phyloP scores from a whole-genome alignment of 257 asterid species.

The Lantana camara region DNA sequence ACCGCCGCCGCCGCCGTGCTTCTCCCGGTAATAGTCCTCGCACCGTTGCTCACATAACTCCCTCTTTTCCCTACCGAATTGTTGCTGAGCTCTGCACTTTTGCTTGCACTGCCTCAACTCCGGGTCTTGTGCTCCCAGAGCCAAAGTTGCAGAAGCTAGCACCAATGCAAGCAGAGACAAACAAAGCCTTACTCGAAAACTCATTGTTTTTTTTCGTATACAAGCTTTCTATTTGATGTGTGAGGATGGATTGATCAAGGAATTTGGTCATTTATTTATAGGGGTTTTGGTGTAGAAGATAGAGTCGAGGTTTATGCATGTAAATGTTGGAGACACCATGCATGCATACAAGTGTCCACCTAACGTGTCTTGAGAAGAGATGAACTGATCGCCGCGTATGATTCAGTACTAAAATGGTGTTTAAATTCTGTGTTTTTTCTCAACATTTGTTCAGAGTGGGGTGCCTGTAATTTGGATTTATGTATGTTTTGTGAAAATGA shows the following conservation, averaged over 20 bases:
- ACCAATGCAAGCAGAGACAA: slow-evolving; percentile 26
- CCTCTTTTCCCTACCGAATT: slow-evolving; percentile 10
- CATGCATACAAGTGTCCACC: slow-evolving; percentile 44
- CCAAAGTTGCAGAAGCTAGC: slow-evolving; percentile 28
- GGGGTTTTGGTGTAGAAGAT: slow-evolving; percentile 6
- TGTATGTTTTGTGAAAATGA: no score
- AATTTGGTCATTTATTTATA: slow-evolving; percentile 22
- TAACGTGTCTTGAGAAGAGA: slow-evolving; percentile 23
- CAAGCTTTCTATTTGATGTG: background rate
- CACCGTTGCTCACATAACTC: slow-evolving; percentile 27
- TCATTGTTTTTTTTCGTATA: background rate
- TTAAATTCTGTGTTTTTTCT: background rate
- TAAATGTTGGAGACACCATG: slow-evolving; percentile 28
- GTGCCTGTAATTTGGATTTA: no score
- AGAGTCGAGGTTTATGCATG: slow-evolving; percentile 14
- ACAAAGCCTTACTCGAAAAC: slow-evolving; percentile 3
- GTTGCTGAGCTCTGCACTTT: slow-evolving; percentile 30
- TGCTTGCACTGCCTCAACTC: slow-evolving; percentile 38
- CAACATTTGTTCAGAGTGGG: no score
- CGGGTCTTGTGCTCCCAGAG: slow-evolving; percentile 34
- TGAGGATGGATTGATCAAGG: background rate
- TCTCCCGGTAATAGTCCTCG: slow-evolving; percentile 25
- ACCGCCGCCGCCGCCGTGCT: slow-evolving; percentile 6
- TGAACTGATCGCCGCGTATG: slow-evolving; percentile 36
- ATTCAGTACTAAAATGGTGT: no score